Percentiles rank a stretch among this genome's conserved stretches.
Conservation (phyloP, 257 asterid genomes). For the Plantago ovata region DNA sequence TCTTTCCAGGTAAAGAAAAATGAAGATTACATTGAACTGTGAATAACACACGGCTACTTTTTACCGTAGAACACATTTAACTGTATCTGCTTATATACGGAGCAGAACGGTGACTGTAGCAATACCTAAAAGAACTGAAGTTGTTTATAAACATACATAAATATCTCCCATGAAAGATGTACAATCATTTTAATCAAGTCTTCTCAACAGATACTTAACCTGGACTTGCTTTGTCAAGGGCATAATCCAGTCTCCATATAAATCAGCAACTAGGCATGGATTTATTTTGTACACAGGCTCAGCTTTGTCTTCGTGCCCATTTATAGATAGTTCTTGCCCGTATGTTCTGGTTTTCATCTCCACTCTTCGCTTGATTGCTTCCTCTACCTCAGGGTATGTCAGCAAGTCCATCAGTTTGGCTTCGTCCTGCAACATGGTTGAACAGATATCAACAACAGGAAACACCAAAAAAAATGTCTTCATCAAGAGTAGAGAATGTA, state of each 20-base stretch:
- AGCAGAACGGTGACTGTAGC: not conserved
- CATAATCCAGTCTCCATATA: slow-evolving; percentile 90
- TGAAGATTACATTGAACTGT: too few relatives aligned
- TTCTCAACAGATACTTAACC: slow-evolving; percentile 67
- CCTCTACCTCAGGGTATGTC: slow-evolving; percentile 75
- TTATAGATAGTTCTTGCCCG: slow-evolving; percentile 59
- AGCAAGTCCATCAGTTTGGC: slow-evolving; percentile 57
- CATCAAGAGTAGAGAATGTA: not conserved
- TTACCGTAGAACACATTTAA: too few relatives aligned
- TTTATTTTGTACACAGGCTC: slow-evolving; percentile 64
- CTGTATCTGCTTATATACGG: not conserved
- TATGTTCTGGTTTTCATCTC: slow-evolving; percentile 72
- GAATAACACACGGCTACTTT: too few relatives aligned
- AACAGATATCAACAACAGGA: not conserved
- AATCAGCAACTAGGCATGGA: slow-evolving; percentile 64
- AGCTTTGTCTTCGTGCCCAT: slow-evolving; percentile 23
- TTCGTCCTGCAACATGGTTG: slow-evolving; percentile 43
- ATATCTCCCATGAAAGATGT: too few relatives aligned
- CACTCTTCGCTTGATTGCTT: slow-evolving; percentile 56
- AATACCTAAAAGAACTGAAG: not conserved
- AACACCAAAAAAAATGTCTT: not conserved
- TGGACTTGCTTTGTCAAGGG: slow-evolving; percentile 94
- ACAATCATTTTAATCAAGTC: slow-evolving; percentile 46
- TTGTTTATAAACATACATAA: not conserved
- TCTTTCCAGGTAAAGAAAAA: too few relatives aligned